These are phyloP conservation scores for Salix udensis DNA, from an alignment of 345 rosid species.

Conservation along the genomic window DNA sequence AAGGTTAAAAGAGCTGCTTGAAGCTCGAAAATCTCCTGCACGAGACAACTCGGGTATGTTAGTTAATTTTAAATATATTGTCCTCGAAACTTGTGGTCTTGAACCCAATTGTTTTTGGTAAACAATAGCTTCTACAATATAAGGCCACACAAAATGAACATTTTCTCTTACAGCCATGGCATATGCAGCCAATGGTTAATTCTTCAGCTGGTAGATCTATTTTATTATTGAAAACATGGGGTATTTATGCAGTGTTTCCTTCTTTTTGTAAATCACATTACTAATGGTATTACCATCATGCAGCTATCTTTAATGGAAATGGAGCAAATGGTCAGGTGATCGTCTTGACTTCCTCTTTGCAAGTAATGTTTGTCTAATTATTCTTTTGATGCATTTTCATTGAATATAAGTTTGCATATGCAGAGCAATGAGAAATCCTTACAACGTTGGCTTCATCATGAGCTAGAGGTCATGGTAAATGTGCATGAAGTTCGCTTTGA, in stretches of 20 bases:
- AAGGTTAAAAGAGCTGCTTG: conserved; percentile 91
- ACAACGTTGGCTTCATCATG: conserved; percentile 94
- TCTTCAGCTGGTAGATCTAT: conserved; percentile 7
- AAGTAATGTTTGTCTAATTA: neutral
- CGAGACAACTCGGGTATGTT: conserved; percentile 70
- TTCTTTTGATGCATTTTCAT: conserved; percentile 7
- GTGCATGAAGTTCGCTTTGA: conserved; percentile 97
- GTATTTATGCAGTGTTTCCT: neutral
- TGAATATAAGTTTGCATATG: conserved; percentile 13
- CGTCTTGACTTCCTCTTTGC: conserved; percentile 1
- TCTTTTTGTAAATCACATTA: conserved; percentile 16
- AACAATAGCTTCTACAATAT: neutral
- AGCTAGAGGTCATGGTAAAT: conserved; percentile 97
- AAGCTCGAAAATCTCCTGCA: conserved; percentile 84
- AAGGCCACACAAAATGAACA: conserved; percentile 2
- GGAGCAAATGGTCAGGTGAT: conserved; percentile 82
- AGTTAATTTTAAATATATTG: neutral
- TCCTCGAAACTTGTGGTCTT: neutral
- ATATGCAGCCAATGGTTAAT: conserved; percentile 6
- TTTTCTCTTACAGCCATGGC: neutral
- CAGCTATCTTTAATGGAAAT: conserved; percentile 70
- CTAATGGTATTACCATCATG: conserved; percentile 31
- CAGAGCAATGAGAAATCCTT: conserved; percentile 88
- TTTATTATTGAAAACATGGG: conserved; percentile 5
- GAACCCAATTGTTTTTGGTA: conserved; percentile 9